phyloP scores from a whole-genome alignment of 805 yeast genomes.

The Ogataea methanolica region DNA sequence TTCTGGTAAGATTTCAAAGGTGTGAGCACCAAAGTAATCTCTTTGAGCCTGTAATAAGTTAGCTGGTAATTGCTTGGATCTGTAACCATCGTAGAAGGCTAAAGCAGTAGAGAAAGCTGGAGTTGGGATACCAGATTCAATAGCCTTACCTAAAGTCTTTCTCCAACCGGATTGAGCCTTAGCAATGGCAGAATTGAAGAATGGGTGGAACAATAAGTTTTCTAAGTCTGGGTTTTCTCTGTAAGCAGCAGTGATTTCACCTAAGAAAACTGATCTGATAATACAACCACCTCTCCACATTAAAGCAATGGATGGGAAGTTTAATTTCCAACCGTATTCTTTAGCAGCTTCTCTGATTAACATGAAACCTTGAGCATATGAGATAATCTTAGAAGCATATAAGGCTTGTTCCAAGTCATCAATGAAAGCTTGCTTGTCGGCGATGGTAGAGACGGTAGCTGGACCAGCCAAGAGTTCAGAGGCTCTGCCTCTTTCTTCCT shows the following conservation, averaged over 20 bases:
- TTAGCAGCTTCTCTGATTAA: constrained; percentile 96
- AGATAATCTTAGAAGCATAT: constrained; percentile 96
- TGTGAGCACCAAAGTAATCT: constrained; percentile 99
- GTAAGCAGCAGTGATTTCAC: constrained; percentile 95
- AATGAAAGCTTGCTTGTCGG: constrained; percentile 78
- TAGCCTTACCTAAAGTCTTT: constrained; percentile 72
- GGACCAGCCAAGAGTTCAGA: constrained; percentile 80
- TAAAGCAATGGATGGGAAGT: constrained; percentile 96
- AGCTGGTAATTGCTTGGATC: constrained; percentile 94
- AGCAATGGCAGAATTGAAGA: constrained; percentile 85
- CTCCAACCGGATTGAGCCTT: constrained; percentile 98
- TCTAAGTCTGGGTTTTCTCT: constrained; percentile 89
- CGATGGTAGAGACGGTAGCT: constrained; percentile 55
- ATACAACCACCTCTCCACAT: constrained; percentile 99
- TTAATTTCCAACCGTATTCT: constrained; percentile 94
- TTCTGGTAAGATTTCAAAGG: constrained; percentile 93
- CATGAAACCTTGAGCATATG: constrained; percentile 99
- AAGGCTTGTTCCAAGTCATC: constrained; percentile 97
- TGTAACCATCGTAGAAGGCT: constrained; percentile 97
- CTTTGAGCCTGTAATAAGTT: constrained; percentile 99
- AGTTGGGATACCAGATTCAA: constrained; percentile 87
- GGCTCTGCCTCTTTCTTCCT: constrained; percentile 86
- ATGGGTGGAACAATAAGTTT: constrained; percentile 92
- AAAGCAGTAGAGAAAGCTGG: constrained; percentile 98
- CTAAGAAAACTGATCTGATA: constrained; percentile 97